Conservation (phyloP, 1,284 basidiomycete species). For the Leccinum subspadiceum region DNA sequence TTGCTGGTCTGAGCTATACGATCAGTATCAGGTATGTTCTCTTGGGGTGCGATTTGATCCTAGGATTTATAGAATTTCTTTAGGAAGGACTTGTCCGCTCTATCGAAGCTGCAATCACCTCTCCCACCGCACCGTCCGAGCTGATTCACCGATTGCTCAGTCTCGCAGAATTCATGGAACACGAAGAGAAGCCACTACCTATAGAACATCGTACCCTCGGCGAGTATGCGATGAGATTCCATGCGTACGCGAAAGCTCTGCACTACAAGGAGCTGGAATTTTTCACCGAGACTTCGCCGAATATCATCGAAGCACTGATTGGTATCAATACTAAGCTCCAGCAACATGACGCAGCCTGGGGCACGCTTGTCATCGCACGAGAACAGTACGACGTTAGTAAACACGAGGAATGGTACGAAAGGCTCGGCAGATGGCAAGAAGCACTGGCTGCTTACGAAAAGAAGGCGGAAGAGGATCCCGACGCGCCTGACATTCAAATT, state of each 20-base stretch:
- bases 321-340: conserved; percentile 97
- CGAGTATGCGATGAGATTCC: conserved; percentile 91
- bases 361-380: conserved; percentile 85
- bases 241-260: conserved; percentile 96
- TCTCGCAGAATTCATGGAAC: conserved; percentile 99
- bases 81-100: conserved; percentile 93
- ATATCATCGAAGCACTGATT: conserved; percentile 93
- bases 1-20: conserved; percentile 96
- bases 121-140: conserved; percentile 78
- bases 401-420: conserved; percentile 97
- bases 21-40: conserved; percentile 82
- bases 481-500: conserved; percentile 71
- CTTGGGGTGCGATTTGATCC: not conserved
- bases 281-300: conserved; percentile 85
- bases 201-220: conserved; percentile 94
- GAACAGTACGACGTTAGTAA: conserved; percentile 84
- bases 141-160: conserved; percentile 94
- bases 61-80: conserved; percentile 4
- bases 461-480: conserved; percentile 68
- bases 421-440: conserved; percentile 96
- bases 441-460: conserved; percentile 87
- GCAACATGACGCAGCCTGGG: conserved; percentile 96
- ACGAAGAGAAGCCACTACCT: conserved; percentile 94
- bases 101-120: conserved; percentile 88
- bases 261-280: conserved; percentile 99